phyloP scores from a whole-genome alignment of 2,329 filamentous ascomycete species.

The Elsinoe arachidis region DNA sequence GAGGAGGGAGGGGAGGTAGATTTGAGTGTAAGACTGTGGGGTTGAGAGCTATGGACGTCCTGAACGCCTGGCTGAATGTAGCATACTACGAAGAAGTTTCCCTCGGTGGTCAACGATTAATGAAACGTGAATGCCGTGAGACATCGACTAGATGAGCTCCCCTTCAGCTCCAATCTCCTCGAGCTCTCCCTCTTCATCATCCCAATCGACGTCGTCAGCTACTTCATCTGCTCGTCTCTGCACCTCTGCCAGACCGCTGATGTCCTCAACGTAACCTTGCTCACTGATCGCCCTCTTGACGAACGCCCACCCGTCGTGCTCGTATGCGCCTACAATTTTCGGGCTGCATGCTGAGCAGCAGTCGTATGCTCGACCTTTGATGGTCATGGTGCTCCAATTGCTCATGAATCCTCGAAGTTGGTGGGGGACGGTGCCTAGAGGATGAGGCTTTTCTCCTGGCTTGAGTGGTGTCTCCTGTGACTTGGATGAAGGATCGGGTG shows the following conservation, averaged over 20 bases:
- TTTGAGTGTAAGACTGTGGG: background rate
- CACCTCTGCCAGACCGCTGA: constrained; percentile 65
- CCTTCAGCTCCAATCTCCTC: constrained; percentile 43
- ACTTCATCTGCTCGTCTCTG: constrained; percentile 41
- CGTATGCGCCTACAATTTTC: constrained; percentile 59
- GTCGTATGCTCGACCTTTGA: constrained; percentile 67
- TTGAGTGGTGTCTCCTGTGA: constrained; percentile 18
- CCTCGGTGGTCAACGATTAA: background rate
- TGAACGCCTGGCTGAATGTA: background rate
- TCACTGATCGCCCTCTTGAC: constrained; percentile 65
- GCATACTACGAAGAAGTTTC: background rate
- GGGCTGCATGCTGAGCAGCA: constrained; percentile 74
- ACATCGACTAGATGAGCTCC: constrained; percentile 34
- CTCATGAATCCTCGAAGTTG: constrained; percentile 70
- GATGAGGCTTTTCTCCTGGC: constrained; percentile 30
- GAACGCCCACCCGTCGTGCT: constrained; percentile 63
- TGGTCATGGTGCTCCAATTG: constrained; percentile 63
- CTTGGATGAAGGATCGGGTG: constrained; percentile 20
- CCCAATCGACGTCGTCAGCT: constrained; percentile 41
- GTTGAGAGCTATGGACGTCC: background rate
- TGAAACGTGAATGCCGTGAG: too few species aligned
- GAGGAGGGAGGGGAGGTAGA: constrained; percentile 39
- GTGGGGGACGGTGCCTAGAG: constrained; percentile 65
- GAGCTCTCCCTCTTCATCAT: constrained; percentile 40
- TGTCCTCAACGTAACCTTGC: constrained; percentile 68